Evolutionary conservation across 257 asterid species (phyloP).

Genomic region (Galeopsis tetrahit): DNA sequence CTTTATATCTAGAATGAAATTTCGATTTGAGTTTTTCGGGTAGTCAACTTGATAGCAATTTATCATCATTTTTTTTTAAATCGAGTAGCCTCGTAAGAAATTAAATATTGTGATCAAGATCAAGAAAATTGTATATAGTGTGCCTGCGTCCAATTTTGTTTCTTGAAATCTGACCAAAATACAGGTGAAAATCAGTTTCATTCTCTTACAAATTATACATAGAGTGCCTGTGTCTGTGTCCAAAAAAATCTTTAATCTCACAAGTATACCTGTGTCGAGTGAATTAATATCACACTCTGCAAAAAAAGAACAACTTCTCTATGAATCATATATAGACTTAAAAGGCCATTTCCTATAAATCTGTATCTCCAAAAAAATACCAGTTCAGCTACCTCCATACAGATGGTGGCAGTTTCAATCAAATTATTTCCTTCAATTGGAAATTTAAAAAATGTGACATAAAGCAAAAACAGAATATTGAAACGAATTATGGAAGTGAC

Average conservation of each 20-base stretch:
- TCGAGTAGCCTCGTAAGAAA: background rate
- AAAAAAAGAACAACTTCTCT: background rate
- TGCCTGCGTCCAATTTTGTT: too few species aligned
- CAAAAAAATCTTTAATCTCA: background rate
- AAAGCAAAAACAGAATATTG: background rate
- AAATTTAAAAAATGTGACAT: background rate
- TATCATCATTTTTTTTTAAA: background rate
- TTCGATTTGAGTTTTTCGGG: background rate
- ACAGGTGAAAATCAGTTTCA: too few species aligned
- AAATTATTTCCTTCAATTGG: background rate
- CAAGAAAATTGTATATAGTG: background rate
- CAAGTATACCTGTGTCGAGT: background rate
- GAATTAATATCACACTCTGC: background rate
- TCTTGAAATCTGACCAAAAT: too few species aligned
- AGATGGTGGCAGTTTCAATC: background rate
- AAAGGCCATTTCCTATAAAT: background rate
- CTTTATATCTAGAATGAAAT: background rate
- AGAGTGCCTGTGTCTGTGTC: too few species aligned
- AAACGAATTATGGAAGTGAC: background rate
- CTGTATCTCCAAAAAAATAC: background rate
- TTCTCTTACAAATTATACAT: too few species aligned
- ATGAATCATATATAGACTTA: background rate
- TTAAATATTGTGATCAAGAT: background rate
- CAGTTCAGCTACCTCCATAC: background rate
- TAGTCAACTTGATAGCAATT: constrained; percentile 1